phyloP scores from a whole-genome alignment of 2,329 filamentous ascomycete genomes.

The Rosellinia necatrix region DNA sequence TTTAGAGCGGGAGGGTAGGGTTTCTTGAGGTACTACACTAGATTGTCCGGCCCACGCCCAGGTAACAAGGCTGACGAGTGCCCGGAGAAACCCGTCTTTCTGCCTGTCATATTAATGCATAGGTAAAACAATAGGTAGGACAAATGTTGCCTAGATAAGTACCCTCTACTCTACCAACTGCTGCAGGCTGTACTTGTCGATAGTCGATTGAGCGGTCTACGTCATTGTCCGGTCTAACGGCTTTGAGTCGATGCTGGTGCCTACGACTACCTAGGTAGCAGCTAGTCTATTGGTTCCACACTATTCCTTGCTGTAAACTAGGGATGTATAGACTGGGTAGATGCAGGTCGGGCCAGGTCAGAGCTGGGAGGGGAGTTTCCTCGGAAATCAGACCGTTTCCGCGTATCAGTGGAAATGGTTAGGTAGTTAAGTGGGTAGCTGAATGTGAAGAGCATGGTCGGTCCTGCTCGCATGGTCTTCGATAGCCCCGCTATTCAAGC shows the following conservation, averaged over 20 bases:
- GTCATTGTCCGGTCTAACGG: conserved; percentile 10
- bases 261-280: neutral
- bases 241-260: neutral
- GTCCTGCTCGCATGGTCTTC: too few relatives aligned
- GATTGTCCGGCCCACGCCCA: too few relatives aligned
- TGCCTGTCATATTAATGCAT: too few relatives aligned
- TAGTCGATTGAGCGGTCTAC: neutral
- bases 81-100: conserved; percentile 1
- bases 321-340: neutral
- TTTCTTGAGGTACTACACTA: too few relatives aligned
- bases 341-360: conserved; percentile 8
- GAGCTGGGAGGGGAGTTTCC: too few relatives aligned
- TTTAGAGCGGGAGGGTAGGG: too few relatives aligned
- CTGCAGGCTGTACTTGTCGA: too few relatives aligned
- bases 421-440: neutral
- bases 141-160: neutral
- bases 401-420: neutral
- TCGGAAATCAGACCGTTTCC: neutral
- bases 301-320: too few relatives aligned
- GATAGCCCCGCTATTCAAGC: neutral
- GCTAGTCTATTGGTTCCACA: conserved; percentile 10
- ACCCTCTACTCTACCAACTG: too few relatives aligned
- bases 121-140: too few relatives aligned
- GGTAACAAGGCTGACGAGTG: neutral
- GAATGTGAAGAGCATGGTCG: too few relatives aligned